A percentile compares a stretch with the other conserved stretches of the same genome.
Evolutionary conservation across 1,284 basidiomycete species (phyloP).

Genomic region (Cryptococcus sp.): DNA sequence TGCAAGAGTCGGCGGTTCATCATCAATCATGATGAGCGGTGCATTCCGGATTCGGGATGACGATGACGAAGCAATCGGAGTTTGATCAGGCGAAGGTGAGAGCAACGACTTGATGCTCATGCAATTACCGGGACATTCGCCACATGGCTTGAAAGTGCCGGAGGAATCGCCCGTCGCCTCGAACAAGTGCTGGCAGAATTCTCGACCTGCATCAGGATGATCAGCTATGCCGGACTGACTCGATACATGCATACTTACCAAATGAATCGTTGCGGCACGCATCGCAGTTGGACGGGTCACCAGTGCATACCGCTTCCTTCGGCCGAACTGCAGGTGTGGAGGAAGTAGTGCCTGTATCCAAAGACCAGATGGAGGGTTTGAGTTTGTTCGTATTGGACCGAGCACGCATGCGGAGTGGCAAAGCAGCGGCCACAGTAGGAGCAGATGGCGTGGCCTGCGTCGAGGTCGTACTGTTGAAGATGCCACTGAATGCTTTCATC

Average conservation of each 20-base stretch:
- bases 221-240: not conserved
- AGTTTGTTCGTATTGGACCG: conserved; percentile 5
- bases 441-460: conserved; percentile 5
- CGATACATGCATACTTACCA: conserved; percentile 30
- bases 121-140: conserved; percentile 34
- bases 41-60: conserved; percentile 4
- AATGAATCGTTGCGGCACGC: conserved; percentile 52
- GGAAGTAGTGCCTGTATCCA: conserved; percentile 25
- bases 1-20: conserved; percentile 17
- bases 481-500: not conserved
- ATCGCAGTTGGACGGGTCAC: conserved; percentile 53
- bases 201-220: conserved; percentile 60
- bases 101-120: conserved; percentile 29
- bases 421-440: conserved; percentile 10
- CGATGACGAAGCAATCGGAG: conserved; percentile 5
- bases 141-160: conserved; percentile 22
- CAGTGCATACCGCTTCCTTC: conserved; percentile 48
- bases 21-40: conserved; percentile 1
- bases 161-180: conserved; percentile 54
- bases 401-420: conserved; percentile 18
- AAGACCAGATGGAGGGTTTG: conserved; percentile 34
- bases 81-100: conserved; percentile 8
- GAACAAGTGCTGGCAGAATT: conserved; percentile 76
- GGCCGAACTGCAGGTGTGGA: conserved; percentile 7
- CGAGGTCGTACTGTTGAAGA: not conserved